Conservation (phyloP, 139 green algal species). For the Chlorella vulgaris region DNA sequence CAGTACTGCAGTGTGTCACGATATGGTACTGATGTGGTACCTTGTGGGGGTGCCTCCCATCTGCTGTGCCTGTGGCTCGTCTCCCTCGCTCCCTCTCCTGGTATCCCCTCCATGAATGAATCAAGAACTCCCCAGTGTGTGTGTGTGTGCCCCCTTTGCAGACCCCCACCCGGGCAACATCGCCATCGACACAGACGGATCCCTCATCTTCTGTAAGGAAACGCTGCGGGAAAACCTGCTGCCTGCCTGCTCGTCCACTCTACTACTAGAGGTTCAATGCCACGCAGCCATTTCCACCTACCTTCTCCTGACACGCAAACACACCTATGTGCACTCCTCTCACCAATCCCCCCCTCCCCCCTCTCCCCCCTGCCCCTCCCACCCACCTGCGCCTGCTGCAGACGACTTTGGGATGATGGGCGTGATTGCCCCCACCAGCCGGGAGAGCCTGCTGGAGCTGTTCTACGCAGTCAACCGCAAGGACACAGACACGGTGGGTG, state of each 20-base stretch:
- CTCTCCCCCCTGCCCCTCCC: neutral
- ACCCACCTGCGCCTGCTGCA: no score
- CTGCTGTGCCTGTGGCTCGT: no score
- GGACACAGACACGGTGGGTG: constrained; percentile 42
- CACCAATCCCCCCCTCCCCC: neutral
- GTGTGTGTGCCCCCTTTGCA: neutral
- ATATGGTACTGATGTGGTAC: no score
- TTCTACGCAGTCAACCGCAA: constrained; percentile 75
- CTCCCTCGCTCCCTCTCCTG: no score
- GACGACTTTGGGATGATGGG: constrained; percentile 57
- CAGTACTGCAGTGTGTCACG: no score
- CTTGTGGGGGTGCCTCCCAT: no score
- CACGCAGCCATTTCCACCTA: neutral
- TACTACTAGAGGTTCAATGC: neutral
- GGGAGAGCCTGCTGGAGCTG: constrained; percentile 55
- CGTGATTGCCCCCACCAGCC: constrained; percentile 44
- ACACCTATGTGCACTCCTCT: neutral
- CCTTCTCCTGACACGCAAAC: neutral
- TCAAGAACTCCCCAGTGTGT: no score
- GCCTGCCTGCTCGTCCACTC: neutral
- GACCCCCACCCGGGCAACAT: constrained; percentile 55
- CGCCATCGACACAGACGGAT: constrained; percentile 22
- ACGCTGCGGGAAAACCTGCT: neutral
- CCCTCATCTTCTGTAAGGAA: constrained; percentile 13
- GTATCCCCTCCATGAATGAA: no score